Conservation (phyloP, 2,329 filamentous ascomycete genomes). For the Microsporum audouinii region DNA sequence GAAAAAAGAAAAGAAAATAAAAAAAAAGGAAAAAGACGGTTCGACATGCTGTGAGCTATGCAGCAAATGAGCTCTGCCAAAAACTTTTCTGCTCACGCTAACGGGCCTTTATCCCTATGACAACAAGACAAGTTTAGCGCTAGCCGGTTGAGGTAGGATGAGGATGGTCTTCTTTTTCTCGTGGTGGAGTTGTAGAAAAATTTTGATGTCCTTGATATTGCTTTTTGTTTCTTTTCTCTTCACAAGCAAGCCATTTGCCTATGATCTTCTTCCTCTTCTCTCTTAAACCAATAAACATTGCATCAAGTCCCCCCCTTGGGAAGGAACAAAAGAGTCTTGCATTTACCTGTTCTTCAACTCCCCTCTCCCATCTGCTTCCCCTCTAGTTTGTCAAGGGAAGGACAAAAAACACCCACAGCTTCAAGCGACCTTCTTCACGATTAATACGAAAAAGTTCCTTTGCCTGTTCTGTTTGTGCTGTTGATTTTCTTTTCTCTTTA, state of each 20-base stretch:
- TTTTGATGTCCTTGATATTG: neutral
- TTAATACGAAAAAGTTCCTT: neutral
- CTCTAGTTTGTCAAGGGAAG: conserved; percentile 1
- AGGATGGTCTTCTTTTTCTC: neutral
- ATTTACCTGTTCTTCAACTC: neutral
- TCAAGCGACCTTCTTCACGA: neutral
- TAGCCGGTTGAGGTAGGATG: neutral
- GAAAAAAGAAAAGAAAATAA: neutral
- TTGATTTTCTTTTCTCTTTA: neutral
- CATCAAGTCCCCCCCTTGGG: neutral
- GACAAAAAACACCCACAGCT: neutral
- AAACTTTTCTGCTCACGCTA: neutral
- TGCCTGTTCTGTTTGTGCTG: neutral
- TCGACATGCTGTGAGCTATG: neutral
- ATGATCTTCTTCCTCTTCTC: neutral
- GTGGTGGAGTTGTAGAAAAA: neutral
- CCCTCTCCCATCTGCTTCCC: neutral
- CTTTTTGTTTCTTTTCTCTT: neutral
- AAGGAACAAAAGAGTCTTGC: neutral
- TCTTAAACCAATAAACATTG: conserved; percentile 1
- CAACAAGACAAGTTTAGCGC: neutral
- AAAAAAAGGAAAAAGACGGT: neutral
- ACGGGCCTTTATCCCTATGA: neutral
- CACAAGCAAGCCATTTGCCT: neutral
- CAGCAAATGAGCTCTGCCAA: conserved; percentile 2